These are phyloP conservation scores for Cenchrus fungigraminus DNA, from an alignment of 176 grass and related monocot genomes.

Conservation along the genomic window DNA sequence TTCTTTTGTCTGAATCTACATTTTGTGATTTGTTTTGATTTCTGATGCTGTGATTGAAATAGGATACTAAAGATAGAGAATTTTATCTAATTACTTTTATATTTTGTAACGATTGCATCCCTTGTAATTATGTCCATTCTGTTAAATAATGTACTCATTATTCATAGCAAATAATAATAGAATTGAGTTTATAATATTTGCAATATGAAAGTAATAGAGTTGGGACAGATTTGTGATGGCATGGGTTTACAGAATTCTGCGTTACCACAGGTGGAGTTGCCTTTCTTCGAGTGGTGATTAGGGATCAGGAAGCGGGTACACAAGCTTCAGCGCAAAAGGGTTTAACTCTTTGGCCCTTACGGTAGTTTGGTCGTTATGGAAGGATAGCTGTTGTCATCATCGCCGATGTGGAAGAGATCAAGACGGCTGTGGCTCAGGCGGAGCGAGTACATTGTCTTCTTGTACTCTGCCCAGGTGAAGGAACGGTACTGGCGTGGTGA, in stretches of 20 bases:
- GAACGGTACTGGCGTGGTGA: constrained; percentile 53
- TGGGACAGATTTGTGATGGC: not conserved
- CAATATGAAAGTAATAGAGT: constrained; percentile 12
- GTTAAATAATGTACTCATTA: not conserved
- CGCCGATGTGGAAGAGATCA: constrained; percentile 61
- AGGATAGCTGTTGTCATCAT: not conserved
- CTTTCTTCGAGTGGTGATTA: no score
- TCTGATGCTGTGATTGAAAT: not conserved
- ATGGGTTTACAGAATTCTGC: not conserved
- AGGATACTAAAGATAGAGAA: not conserved
- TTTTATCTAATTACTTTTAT: not conserved
- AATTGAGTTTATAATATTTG: constrained; percentile 2
- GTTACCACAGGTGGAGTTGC: no score
- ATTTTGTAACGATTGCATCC: not conserved
- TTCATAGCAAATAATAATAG: not conserved
- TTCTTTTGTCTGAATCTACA: constrained; percentile 40
- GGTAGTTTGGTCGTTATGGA: no score
- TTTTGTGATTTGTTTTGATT: constrained; percentile 1
- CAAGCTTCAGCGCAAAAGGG: no score
- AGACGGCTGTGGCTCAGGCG: constrained; percentile 88
- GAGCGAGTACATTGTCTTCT: constrained; percentile 91
- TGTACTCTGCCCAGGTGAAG: constrained; percentile 98
- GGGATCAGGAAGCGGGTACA: no score
- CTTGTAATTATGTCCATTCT: not conserved
- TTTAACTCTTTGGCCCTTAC: no score